Evolutionary conservation across 768 basidiomycete species (phyloP), one percentile per base, ranked within the genome.

Genomic region (Pleurotus citrinopileatus): DNA sequence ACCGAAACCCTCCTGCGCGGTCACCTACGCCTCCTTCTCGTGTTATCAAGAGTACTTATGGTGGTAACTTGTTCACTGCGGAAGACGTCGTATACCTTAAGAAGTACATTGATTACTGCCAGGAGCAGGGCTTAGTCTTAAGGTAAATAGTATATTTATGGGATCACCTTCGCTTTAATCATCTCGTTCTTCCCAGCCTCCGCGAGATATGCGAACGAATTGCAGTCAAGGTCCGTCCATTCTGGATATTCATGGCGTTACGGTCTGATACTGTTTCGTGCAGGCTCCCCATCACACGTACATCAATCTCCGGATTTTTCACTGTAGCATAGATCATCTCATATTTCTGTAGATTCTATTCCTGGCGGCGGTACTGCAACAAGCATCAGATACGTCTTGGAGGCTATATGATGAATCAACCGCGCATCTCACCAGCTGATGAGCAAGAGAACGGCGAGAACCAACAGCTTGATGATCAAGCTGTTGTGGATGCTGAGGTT

Each of bases 271-370:
- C 37, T 57, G 38, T 52, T 15, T 13, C 54, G 1, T 55, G 38
- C 59, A 90, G 87, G 91, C 91, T 23, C 91, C 91, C 15, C 91
- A 94, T 68, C 91, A 94, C 68, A 92, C 91, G 88, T 91, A 73
- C 61, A 83, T 22, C 53, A 22, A 19, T 17, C 5, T 20, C n/a
- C 34, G 19, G 53, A 19, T 43, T 8, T 17, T 42, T 19, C 9
- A 53, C 38, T 46, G 15, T 27, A 26, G 27, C 50, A 48, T 58
- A n/a, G 13, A 38, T 36, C 26, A 34, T 28, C 22, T 50, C n/a
- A 10, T 32, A 46, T 36, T 17, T 37, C 23, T 48, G 19, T 52
- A 92, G 90, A 9, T 93, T 93, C 65, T 93, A 91, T 65, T 93
- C 91, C 1, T 94, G 91, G 91, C 81, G 91, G 36, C 82, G 91